These are phyloP conservation scores for Pterulicium gracile DNA, from an alignment of 1,284 basidiomycete genomes.

Conservation along the genomic window DNA sequence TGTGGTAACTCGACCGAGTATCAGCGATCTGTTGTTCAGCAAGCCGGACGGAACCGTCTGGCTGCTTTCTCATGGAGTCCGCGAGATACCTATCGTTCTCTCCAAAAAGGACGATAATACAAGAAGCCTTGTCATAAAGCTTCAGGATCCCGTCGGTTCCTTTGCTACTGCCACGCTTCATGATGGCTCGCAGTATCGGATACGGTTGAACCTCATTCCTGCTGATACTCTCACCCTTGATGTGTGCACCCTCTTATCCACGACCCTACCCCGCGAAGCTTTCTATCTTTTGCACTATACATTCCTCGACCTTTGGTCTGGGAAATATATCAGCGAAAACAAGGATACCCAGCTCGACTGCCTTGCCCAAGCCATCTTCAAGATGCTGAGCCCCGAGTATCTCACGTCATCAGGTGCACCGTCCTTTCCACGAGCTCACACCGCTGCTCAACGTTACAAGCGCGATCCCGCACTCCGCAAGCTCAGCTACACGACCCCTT, in stretches of 20 bases:
- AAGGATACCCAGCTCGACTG: slow-evolving; percentile 45
- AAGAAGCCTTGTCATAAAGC: slow-evolving; percentile 10
- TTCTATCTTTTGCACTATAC: slow-evolving; percentile 45
- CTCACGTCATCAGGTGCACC: too few species aligned
- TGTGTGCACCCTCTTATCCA: slow-evolving; percentile 50
- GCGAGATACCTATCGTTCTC: slow-evolving; percentile 30
- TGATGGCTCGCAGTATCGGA: slow-evolving; percentile 33
- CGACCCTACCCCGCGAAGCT: slow-evolving; percentile 42
- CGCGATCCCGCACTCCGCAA: slow-evolving; percentile 2
- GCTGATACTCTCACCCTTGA: slow-evolving; percentile 43
- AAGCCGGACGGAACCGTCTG: slow-evolving; percentile 38
- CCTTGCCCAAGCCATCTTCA: slow-evolving; percentile 39
- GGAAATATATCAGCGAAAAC: slow-evolving; percentile 25
- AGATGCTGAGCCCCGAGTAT: slow-evolving; percentile 32
- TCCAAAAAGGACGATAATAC: slow-evolving; percentile 16
- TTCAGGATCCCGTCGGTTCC: slow-evolving; percentile 16
- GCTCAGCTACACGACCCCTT: neutral
- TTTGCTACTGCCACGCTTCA: slow-evolving; percentile 29
- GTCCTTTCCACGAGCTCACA: too few species aligned
- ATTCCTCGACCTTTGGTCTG: slow-evolving; percentile 50
- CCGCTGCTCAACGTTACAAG: slow-evolving; percentile 15
- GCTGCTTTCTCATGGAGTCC: slow-evolving; percentile 50
- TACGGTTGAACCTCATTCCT: slow-evolving; percentile 39
- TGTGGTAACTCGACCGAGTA: slow-evolving; percentile 44
- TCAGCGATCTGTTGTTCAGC: slow-evolving; percentile 62